A percentile compares a stretch with the other conserved stretches of the same genome.
These are phyloP conservation scores for Ceratobasidium sp. DNA, from an alignment of 1,284 basidiomycete genomes.

Conservation along the genomic window DNA sequence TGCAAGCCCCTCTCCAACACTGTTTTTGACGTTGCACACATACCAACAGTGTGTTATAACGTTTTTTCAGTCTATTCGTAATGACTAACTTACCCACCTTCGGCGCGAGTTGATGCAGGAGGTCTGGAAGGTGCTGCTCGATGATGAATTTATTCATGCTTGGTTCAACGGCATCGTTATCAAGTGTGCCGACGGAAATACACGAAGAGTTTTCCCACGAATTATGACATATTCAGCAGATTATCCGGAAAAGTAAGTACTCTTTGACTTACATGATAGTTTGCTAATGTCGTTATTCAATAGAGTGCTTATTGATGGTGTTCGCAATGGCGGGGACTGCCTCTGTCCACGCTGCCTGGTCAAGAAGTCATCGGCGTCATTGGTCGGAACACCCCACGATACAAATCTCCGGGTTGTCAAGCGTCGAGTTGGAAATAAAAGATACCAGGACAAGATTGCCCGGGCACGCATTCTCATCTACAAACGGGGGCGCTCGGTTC, in stretches of 20 bases:
- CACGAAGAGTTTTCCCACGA: constrained; percentile 52
- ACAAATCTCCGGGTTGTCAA: not conserved
- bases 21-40: constrained; percentile 53
- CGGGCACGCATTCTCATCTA: constrained; percentile 15
- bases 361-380: not conserved
- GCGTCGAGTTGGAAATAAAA: not conserved
- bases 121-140: constrained; percentile 53
- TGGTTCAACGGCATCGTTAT: constrained; percentile 54
- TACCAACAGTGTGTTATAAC: constrained; percentile 51
- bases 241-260: constrained; percentile 54
- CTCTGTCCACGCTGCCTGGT: constrained; percentile 37
- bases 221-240: constrained; percentile 58
- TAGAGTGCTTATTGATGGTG: constrained; percentile 44
- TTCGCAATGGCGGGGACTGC: constrained; percentile 45
- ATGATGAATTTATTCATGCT: constrained; percentile 52
- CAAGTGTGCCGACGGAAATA: constrained; percentile 54
- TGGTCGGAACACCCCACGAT: constrained; percentile 48
- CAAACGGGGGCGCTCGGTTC: constrained; percentile 19
- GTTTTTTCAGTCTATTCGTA: constrained; percentile 50
- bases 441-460: not conserved
- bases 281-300: not conserved
- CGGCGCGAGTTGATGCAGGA: constrained; percentile 55
- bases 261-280: constrained; percentile 47
- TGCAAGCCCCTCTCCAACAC: constrained; percentile 50
- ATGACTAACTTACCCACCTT: constrained; percentile 50